Base-by-base conservation (phyloP, 768 basidiomycete species). In the Phanerochaete carnosa region DNA sequence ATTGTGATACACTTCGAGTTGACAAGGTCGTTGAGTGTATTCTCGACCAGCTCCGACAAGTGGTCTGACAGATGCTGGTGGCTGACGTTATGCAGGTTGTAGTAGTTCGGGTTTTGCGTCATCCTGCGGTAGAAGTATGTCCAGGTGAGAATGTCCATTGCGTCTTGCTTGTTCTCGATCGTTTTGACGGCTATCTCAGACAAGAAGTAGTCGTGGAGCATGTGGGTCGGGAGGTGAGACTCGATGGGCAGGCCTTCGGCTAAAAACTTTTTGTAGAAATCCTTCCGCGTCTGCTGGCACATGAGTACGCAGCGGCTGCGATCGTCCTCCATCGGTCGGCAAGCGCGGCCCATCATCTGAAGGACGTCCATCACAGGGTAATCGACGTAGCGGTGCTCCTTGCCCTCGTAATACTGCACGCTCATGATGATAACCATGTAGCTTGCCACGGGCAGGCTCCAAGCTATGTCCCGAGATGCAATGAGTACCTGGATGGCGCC, bases 381-480 rank as follows among this genome's bases (percentile, higher is more conserved):
- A 73, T 98, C 97, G 65, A 95, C 82, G 66, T 99, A 99, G 47
- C 97, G 91, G 70, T 98, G 97, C 68, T 99, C 97, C 74, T 94
- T 92, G 69, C 96, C 96, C 73, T 98, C 95, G 67, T 91, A 98
- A 61, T 75, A 89, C 70, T 99, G 97, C 0, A 98, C 95, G n/a
- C 96, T 96, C 95, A 98, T 98, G 67, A 99, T 94, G 71, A 99
- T 88, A 45, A 98, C 95, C 94, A 98, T 97, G 74, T 97, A 95
- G 60, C 92, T 88, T 0, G 94, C 86, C 19, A 97, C 87, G 0
- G 97, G 95, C 7, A 99, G 79, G 69, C 87, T 94, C 97, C 97
- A 99, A 0, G 95, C 93, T 0, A 92, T 94, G 66, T 98, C 97
- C 92, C 96, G 95, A 4, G 94, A 96, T 0, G 94, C 95, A 45